These are phyloP conservation scores for Somion occarium DNA, from an alignment of 1,284 basidiomycete genomes.

Conservation along the genomic window DNA sequence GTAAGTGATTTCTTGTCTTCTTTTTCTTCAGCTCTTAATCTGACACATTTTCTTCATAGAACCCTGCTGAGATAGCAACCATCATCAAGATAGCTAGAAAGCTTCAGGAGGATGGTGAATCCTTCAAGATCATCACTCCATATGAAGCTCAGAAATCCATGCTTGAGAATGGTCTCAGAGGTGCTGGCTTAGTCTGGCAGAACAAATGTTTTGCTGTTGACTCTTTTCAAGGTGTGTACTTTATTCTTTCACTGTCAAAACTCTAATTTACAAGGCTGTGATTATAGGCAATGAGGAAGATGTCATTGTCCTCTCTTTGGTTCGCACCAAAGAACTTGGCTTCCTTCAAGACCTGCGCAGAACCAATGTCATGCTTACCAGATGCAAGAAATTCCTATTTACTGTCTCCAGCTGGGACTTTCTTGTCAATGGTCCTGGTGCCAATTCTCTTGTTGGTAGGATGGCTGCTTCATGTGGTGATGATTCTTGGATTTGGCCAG, in stretches of 20 bases:
- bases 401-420: conserved; percentile 57
- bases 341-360: conserved; percentile 47
- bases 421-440: conserved; percentile 38
- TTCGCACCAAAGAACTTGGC: conserved; percentile 40
- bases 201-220: conserved; percentile 49
- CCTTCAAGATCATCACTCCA: conserved; percentile 48
- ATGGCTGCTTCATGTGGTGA: conserved; percentile 35
- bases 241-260: conserved; percentile 12
- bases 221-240: conserved; percentile 35
- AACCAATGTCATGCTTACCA: conserved; percentile 66
- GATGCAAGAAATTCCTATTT: conserved; percentile 65
- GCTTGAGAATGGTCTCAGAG: conserved; percentile 37
- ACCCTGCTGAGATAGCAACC: conserved; percentile 34
- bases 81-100: conserved; percentile 40
- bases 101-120: conserved; percentile 30
- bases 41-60: conserved; percentile 31
- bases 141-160: conserved; percentile 49
- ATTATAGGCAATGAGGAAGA: conserved; percentile 39
- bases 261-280: conserved; percentile 11
- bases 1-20: conserved; percentile 29
- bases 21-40: conserved; percentile 7
- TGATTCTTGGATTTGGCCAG: conserved; percentile 35
- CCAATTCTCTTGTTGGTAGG: conserved; percentile 41
- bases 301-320: conserved; percentile 59
- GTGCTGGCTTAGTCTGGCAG: conserved; percentile 33